A percentile compares a stretch with the other conserved stretches of the same genome.
These are phyloP conservation scores for Drechmeria coniospora DNA, from an alignment of 2,329 filamentous ascomycete species.

Conservation along the genomic window DNA sequence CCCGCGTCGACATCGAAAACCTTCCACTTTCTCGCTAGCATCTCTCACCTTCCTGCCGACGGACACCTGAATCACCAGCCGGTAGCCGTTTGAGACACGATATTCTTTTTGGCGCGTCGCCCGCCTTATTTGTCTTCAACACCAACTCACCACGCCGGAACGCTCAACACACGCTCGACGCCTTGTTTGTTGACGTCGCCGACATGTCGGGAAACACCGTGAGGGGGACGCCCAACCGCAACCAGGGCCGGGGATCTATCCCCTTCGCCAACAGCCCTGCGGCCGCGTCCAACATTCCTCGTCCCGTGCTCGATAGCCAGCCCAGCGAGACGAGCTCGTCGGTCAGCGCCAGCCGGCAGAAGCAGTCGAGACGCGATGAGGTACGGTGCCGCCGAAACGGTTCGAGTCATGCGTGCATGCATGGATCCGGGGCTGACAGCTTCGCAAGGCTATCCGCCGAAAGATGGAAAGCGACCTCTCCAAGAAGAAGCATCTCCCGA, in stretches of 20 bases:
- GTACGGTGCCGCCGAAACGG: no score
- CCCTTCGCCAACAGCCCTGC: constrained; percentile 47
- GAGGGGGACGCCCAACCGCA: constrained; percentile 53
- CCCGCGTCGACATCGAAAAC: no score
- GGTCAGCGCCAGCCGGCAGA: constrained; percentile 85
- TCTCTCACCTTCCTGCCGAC: no score
- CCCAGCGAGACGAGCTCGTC: constrained; percentile 49
- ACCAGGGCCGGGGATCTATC: constrained; percentile 40
- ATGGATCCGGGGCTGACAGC: neutral
- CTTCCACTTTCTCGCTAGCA: no score
- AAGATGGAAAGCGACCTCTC: constrained; percentile 96
- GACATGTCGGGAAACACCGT: constrained; percentile 46
- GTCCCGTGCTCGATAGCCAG: constrained; percentile 51
- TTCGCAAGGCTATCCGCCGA: constrained; percentile 69
- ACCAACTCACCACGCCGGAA: neutral
- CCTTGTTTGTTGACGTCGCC: constrained; percentile 8
- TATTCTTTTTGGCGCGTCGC: no score
- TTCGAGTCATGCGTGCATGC: no score
- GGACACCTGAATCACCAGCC: no score
- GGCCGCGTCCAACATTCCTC: constrained; percentile 48
- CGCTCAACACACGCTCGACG: neutral
- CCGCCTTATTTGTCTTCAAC: neutral
- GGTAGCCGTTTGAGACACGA: no score
- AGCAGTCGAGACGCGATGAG: constrained; percentile 97
- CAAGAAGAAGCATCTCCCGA: constrained; percentile 81